Percentiles rank a stretch among this genome's conserved stretches.
Conservation (phyloP, 2,329 filamentous ascomycete species). For the Talaromyces atroroseus region DNA sequence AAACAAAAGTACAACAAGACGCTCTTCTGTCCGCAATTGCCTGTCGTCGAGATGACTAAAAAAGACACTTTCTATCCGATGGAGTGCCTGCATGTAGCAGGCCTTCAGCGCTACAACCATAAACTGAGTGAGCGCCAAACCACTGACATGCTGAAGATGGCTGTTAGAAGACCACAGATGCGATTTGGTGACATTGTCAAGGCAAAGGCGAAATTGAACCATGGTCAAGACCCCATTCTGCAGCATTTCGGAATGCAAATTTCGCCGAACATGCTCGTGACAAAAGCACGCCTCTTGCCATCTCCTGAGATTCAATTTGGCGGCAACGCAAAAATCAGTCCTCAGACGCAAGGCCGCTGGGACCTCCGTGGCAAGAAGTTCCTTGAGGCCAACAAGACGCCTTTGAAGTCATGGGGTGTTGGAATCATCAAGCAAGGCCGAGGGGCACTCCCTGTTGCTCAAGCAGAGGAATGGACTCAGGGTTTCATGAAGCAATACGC, state of each 20-base stretch:
- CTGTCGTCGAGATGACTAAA: conserved; percentile 56
- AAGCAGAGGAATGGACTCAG: conserved; percentile 50
- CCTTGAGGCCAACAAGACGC: conserved; percentile 54
- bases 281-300: conserved; percentile 65
- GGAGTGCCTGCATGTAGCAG: conserved; percentile 49
- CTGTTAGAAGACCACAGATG: conserved; percentile 67
- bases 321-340: conserved; percentile 47
- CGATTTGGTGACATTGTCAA: conserved; percentile 65
- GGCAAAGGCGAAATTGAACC: conserved; percentile 63
- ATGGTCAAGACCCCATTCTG: conserved; percentile 64
- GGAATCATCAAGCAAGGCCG: conserved; percentile 58
- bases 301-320: conserved; percentile 68
- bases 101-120: conserved; percentile 53
- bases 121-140: conserved; percentile 63
- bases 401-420: conserved; percentile 70
- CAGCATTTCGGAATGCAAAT: conserved; percentile 69
- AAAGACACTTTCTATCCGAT: conserved; percentile 50
- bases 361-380: conserved; percentile 80
- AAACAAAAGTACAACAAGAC: conserved; percentile 46
- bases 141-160: conserved; percentile 84
- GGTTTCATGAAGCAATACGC: conserved; percentile 59
- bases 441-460: conserved; percentile 37
- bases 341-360: conserved; percentile 71
- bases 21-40: conserved; percentile 45
- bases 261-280: conserved; percentile 54